phyloP scores from a whole-genome alignment of 345 rosid species.

The Reutealis trisperma region DNA sequence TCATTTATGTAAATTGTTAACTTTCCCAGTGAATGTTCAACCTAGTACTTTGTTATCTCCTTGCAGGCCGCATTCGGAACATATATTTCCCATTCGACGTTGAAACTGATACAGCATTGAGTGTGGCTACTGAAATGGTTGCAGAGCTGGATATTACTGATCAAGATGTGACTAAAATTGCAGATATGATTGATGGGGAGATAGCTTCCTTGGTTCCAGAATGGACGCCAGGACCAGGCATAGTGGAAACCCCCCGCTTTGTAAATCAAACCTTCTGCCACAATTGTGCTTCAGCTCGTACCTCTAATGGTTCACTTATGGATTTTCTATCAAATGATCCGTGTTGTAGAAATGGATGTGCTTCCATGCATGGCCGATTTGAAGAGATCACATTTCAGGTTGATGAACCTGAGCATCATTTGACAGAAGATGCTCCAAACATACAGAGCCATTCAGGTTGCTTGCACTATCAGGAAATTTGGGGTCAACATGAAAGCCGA shows the following conservation, averaged over 20 bases:
- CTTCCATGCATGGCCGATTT: slow-evolving; percentile 81
- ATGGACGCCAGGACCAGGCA: slow-evolving; percentile 74
- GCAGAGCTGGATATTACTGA: slow-evolving; percentile 84
- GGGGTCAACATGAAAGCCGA: slow-evolving; percentile 74
- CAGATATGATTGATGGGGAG: slow-evolving; percentile 88
- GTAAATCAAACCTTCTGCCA: slow-evolving; percentile 55
- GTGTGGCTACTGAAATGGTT: slow-evolving; percentile 96
- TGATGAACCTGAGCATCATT: slow-evolving; percentile 46
- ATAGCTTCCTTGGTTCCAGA: slow-evolving; percentile 73
- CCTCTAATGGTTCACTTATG: slow-evolving; percentile 65
- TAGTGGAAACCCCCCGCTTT: slow-evolving; percentile 61
- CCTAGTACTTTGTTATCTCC: slow-evolving; percentile 3
- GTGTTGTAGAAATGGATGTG: slow-evolving; percentile 59
- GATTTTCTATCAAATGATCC: slow-evolving; percentile 50
- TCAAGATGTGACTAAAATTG: slow-evolving; percentile 76
- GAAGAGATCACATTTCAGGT: slow-evolving; percentile 70
- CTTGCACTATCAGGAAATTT: slow-evolving; percentile 48
- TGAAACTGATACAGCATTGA: slow-evolving; percentile 74
- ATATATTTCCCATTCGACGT: slow-evolving; percentile 85
- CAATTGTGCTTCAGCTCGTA: slow-evolving; percentile 63
- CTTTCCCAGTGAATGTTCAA: background rate
- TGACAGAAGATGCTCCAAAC: slow-evolving; percentile 32
- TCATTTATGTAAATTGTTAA: slow-evolving; percentile 1
- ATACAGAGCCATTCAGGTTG: slow-evolving; percentile 28
- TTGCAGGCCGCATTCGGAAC: slow-evolving; percentile 71